Base-by-base conservation (phyloP, 108 stramenopile species). In the Bacterosira constricta region DNA sequence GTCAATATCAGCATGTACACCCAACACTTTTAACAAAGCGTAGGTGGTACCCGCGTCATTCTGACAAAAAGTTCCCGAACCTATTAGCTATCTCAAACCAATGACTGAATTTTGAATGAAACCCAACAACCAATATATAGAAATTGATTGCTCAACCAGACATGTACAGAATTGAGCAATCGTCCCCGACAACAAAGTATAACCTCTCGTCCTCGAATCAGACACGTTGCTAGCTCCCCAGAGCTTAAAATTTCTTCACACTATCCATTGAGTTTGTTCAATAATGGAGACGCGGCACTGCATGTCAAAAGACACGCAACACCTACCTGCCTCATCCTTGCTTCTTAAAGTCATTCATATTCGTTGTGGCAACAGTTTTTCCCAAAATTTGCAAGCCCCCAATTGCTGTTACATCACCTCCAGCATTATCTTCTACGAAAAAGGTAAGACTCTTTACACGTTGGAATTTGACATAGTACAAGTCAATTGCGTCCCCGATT, bases 281-380 rank as follows among this genome's bases (percentile, higher is more conserved):
- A 25, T 23, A 3, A 9, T 21, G 49, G 1, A 4, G 18, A 29
- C 44, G 56, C 46, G 46, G 52, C 31, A 51, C 59, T 29, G 56
- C 55, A 49, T 18, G 41, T 68, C 51, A 25, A 63, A 34, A 60
- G n/a, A 5, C 63, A 69, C 54, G 30, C 67, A 69, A 77, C 39
- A 51, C 60, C 81, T 82, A 82, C 72, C 75, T 68, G 34, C 81
- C 81, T 82, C 81, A 82, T 68, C 81, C 81, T 68, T 85, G 82
- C 85, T 90, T 93, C 62, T 94, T 94, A 50, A 94, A 88, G 36
- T 94, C 90, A 5, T 69, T 81, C 90, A 94, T 91, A 69, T 94
- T 94, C 26, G 88, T 88, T 4, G 86, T 86, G 0, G 79, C 85
- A 35, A 91, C 87, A 8, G 90, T 74, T 35, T 69, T 61, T 31